Conservation (phyloP, 495 filamentous ascomycete species). For the Penicillium mononematosum region DNA sequence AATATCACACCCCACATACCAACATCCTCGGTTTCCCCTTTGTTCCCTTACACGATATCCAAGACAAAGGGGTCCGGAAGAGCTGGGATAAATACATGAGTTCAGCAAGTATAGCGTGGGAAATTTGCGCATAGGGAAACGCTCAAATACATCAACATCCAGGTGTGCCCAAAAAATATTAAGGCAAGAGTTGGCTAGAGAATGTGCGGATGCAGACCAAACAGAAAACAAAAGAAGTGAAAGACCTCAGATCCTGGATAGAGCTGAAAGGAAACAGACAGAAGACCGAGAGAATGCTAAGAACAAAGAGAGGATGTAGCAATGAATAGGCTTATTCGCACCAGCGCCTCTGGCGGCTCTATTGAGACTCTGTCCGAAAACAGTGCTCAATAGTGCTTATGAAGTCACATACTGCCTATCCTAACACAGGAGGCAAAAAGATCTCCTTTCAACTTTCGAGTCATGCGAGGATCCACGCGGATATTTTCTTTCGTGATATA, state of each 20-base stretch:
- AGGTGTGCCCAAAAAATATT: not conserved
- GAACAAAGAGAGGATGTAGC: not conserved
- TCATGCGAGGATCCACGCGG: not conserved
- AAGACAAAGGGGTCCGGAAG: not conserved
- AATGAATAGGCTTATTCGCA: not conserved
- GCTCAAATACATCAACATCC: not conserved
- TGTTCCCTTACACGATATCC: not conserved
- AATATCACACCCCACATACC: not conserved
- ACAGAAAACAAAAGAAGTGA: not conserved
- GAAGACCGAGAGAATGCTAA: not conserved
- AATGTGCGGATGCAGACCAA: not conserved
- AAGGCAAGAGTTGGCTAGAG: not conserved
- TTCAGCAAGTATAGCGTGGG: not conserved
- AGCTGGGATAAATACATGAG: not conserved
- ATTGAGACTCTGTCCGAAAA: slow-evolving; percentile 3
- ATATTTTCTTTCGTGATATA: not conserved
- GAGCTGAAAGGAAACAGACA: not conserved
- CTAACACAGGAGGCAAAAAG: not conserved
- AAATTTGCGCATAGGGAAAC: no score
- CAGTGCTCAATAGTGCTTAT: not conserved
- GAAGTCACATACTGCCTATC: not conserved
- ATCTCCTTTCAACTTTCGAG: not conserved
- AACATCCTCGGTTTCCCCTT: not conserved
- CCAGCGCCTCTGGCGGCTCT: not conserved
- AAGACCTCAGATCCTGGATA: not conserved